These are phyloP conservation scores for Raphanus raphanistrum DNA, from an alignment of 345 rosid genomes.

Conservation along the genomic window DNA sequence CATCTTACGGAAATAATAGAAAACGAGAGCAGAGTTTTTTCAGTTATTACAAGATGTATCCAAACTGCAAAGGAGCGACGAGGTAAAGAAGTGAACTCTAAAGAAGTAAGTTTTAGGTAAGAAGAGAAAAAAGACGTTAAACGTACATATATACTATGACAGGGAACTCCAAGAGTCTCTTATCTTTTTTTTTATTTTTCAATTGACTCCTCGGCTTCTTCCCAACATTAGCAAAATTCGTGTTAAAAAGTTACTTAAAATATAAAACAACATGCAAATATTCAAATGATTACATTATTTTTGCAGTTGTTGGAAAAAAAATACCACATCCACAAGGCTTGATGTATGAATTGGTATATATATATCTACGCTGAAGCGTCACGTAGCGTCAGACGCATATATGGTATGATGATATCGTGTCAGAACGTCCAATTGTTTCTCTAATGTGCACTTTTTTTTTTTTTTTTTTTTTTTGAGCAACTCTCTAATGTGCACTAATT, in stretches of 20 bases:
- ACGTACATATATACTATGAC: neutral
- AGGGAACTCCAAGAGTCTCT: conserved; percentile 2
- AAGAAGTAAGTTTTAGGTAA: neutral
- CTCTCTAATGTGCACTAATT: neutral
- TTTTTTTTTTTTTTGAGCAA: no score
- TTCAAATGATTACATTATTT: neutral
- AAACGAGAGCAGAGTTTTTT: neutral
- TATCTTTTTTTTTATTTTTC: neutral
- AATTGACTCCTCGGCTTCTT: conserved; percentile 18
- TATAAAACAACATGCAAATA: neutral
- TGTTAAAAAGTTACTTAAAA: neutral
- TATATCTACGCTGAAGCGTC: neutral
- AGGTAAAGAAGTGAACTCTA: neutral
- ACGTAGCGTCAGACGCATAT: neutral
- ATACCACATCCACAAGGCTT: neutral
- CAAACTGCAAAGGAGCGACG: neutral
- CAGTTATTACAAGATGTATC: neutral
- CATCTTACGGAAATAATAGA: neutral
- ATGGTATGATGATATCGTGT: neutral
- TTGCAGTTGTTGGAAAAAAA: neutral
- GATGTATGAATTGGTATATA: neutral
- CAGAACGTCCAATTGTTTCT: neutral
- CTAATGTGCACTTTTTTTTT: neutral
- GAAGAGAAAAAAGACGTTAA: neutral
- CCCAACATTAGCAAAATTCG: neutral